A percentile compares a stretch with the other conserved stretches of the same genome.
Evolutionary conservation across 129 eudicot genomes (phyloP).

Genomic region (Pittosporum tobira): DNA sequence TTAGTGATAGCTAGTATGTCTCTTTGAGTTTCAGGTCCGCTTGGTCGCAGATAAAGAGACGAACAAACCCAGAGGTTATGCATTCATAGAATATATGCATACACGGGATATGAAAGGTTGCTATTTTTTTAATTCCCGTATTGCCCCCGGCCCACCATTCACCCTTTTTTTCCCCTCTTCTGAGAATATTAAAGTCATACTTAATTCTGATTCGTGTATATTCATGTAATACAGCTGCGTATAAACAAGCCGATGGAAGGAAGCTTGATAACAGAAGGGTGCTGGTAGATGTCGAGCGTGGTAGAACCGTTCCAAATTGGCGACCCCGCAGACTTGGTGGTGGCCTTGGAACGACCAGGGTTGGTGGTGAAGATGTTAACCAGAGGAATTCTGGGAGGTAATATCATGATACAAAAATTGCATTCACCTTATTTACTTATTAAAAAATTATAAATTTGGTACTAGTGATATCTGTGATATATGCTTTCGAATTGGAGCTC

Average conservation of each 20-base stretch:
- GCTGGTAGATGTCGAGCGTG: constrained; percentile 97
- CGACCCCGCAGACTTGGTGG: constrained; percentile 97
- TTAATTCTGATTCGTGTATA: constrained; percentile 10
- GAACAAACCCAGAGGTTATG: constrained; percentile 89
- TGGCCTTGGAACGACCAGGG: constrained; percentile 92
- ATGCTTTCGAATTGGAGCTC: not conserved
- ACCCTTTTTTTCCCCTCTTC: not conserved
- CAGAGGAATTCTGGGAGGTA: constrained; percentile 74
- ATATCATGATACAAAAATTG: not conserved
- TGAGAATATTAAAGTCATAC: not conserved
- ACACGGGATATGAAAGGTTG: constrained; percentile 98
- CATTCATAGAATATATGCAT: constrained; percentile 85
- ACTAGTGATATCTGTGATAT: too few species aligned
- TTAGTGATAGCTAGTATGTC: not conserved
- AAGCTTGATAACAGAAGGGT: constrained; percentile 93
- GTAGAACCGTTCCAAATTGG: constrained; percentile 98
- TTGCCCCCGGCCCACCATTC: not conserved
- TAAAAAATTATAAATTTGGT: too few species aligned
- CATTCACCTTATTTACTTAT: not conserved
- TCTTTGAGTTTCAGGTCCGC: constrained; percentile 61
- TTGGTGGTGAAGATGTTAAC: constrained; percentile 80
- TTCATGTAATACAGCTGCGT: constrained; percentile 58
- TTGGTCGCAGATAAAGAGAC: constrained; percentile 69
- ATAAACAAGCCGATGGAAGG: constrained; percentile 96
- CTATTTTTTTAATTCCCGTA: not conserved